Conservation (phyloP, 2,329 filamentous ascomycete genomes). For the Biscogniauxia marginata region DNA sequence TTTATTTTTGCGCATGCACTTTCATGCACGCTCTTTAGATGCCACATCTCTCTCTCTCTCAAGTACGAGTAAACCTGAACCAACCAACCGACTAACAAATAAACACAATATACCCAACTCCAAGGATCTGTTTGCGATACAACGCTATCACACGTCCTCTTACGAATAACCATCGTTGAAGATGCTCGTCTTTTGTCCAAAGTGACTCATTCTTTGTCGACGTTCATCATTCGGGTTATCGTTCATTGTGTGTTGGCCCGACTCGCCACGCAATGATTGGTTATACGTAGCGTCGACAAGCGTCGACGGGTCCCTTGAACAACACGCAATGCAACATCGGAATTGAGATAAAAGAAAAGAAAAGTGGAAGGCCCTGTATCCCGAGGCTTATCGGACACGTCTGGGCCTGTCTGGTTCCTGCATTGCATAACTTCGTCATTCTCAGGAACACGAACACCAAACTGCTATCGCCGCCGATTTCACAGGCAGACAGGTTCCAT, state of each 20-base stretch:
- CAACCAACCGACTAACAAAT: too few species aligned
- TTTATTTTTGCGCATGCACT: too few species aligned
- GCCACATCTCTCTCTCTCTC: too few species aligned
- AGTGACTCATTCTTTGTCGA: too few species aligned
- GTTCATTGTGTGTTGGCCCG: background rate
- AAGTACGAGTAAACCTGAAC: too few species aligned
- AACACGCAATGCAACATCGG: background rate
- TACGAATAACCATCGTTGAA: background rate
- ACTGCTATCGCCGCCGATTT: background rate
- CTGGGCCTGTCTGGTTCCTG: constrained; percentile 17
- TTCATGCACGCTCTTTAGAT: too few species aligned
- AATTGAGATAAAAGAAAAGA: too few species aligned
- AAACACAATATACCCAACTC: too few species aligned
- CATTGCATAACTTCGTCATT: constrained; percentile 1
- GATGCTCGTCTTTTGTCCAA: background rate
- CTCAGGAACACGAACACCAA: background rate
- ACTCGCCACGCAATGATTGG: background rate
- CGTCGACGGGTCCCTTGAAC: background rate
- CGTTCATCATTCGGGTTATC: background rate
- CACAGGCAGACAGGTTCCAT: too few species aligned
- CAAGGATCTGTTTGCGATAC: too few species aligned
- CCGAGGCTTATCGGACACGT: constrained; percentile 8
- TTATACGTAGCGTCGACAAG: too few species aligned
- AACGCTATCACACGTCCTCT: background rate
- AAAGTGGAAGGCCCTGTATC: background rate